Evolutionary conservation across 306 rosid species (phyloP).

Genomic region (Citrullus amarus): DNA sequence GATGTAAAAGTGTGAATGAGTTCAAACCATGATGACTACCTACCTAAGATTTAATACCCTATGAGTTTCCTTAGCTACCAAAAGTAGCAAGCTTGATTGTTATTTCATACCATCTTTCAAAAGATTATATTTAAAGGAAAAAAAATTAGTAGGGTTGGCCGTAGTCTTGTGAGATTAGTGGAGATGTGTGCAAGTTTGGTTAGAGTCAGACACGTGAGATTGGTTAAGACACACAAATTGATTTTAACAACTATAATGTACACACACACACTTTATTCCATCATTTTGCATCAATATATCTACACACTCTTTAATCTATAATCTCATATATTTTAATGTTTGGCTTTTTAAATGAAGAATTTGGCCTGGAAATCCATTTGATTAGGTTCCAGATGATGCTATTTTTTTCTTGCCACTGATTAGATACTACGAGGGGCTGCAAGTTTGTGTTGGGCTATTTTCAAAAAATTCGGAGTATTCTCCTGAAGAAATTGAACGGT

Average conservation of each 20-base stretch:
- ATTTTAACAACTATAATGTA: neutral
- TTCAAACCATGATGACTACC: neutral
- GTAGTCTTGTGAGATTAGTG: neutral
- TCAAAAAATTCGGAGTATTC: constrained; percentile 54
- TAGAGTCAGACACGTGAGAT: neutral
- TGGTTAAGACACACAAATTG: neutral
- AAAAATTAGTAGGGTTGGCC: neutral
- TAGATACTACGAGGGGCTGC: constrained; percentile 94
- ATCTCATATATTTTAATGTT: neutral
- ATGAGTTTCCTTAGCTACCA: neutral
- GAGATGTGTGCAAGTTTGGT: neutral
- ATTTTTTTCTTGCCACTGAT: constrained; percentile 4
- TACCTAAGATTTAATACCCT: neutral
- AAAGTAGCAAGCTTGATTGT: neutral
- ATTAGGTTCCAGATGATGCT: constrained; percentile 1
- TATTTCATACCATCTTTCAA: too few relatives aligned
- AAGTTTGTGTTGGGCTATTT: constrained; percentile 71
- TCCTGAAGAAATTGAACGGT: constrained; percentile 51
- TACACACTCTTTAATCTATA: neutral
- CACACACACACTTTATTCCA: neutral
- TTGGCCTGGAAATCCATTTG: neutral
- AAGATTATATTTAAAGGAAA: too few relatives aligned
- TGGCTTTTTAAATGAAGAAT: neutral
- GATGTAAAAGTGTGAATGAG: neutral
- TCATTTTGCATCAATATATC: neutral